These are phyloP conservation scores for Rhododendron kiyosumense DNA, from an alignment of 148 eudicot species.

Conservation along the genomic window DNA sequence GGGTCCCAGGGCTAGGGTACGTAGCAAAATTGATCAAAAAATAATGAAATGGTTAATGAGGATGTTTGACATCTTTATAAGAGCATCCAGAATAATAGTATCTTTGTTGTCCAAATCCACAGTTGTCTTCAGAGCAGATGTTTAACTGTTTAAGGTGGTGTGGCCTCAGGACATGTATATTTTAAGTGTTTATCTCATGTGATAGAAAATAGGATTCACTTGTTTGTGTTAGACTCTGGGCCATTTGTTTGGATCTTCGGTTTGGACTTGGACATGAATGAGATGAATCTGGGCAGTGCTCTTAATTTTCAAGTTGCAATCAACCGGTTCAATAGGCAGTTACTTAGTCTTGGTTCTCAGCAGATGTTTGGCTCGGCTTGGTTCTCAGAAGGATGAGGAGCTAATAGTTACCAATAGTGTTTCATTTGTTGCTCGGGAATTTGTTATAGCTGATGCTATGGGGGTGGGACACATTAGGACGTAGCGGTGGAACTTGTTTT, in stretches of 20 bases:
- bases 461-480: too few relatives aligned
- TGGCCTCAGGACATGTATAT: neutral
- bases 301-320: neutral
- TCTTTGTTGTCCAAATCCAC: neutral
- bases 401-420: too few relatives aligned
- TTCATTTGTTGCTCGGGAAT: too few relatives aligned
- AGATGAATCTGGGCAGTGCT: neutral
- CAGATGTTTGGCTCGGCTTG: too few relatives aligned
- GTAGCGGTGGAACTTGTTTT: too few relatives aligned
- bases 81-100: neutral
- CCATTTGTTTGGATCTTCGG: neutral
- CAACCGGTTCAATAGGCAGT: neutral
- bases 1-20: neutral
- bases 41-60: neutral
- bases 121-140: too few relatives aligned
- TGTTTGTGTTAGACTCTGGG: neutral
- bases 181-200: too few relatives aligned
- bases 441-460: too few relatives aligned
- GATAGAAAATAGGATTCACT: neutral
- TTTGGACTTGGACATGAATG: neutral
- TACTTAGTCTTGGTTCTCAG: too few relatives aligned
- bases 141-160: too few relatives aligned
- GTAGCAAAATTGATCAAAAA: neutral
- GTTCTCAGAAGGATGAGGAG: too few relatives aligned
- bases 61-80: neutral